These are phyloP conservation scores for Ettlia oleoabundans DNA, from an alignment of 139 green algal species.

Conservation along the genomic window DNA sequence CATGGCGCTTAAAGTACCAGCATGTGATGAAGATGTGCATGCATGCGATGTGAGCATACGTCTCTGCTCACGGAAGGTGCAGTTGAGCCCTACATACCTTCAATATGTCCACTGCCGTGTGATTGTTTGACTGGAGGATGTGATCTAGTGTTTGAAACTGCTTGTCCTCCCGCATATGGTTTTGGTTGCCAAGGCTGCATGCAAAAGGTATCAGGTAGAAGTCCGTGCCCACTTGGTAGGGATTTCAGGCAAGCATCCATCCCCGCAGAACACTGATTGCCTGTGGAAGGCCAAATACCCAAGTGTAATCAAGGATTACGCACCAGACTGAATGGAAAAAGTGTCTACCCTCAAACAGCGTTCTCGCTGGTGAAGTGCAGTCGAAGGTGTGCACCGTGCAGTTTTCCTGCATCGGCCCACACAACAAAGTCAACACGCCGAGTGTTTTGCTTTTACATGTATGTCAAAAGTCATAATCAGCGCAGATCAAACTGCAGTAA, in stretches of 20 bases:
- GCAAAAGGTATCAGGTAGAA: too few species aligned
- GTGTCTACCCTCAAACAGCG: not conserved
- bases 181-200: not conserved
- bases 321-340: not conserved
- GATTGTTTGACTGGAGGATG: not conserved
- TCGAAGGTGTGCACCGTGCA: not conserved
- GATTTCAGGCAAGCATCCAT: not conserved
- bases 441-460: not conserved
- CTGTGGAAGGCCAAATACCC: not conserved
- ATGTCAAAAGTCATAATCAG: not conserved
- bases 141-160: not conserved
- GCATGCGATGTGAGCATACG: not conserved
- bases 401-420: not conserved
- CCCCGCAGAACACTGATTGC: not conserved
- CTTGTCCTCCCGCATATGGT: not conserved
- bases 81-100: not conserved
- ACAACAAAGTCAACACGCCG: not conserved
- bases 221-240: too few species aligned
- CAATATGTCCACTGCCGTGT: not conserved
- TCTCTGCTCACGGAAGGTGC: not conserved
- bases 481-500: too few species aligned
- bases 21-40: too few species aligned
- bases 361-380: not conserved
- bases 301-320: not conserved
- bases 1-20: not conserved